Evolutionary conservation across 192 early-diverging fungal species (phyloP), one percentile per base, ranked within the genome.

Genomic region (Mortierella antarctica): DNA sequence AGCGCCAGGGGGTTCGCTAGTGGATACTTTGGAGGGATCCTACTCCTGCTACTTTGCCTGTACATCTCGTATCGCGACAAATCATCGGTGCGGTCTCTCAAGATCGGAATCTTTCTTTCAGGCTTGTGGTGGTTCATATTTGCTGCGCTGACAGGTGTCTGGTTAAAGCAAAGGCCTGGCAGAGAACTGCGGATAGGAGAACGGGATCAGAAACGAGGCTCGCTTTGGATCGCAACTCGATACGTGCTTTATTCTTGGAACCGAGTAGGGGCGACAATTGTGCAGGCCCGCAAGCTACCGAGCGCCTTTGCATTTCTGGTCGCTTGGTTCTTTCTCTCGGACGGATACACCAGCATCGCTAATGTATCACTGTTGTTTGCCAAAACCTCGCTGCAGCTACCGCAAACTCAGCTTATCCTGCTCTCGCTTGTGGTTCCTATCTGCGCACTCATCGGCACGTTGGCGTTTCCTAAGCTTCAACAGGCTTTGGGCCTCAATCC

Each of bases 261-360:
- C 44, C 66, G 66, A 53, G 70, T 87, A 7, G 73, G 84, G 55
- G 64, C 52, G 12, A 88, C 86, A 1, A 82, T 87, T 52, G 56
- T 63, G 10, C 71, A 83, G 40, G 88, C 85, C 7, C 70, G 82
- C 46, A 56, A 90, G 60, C 75, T 92, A 1, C 66, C 81, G 21
- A 82, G 84, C 45, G 80, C 88, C 13, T 91, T 90, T 68, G 58
- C 74, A 18, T 92, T 91, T 65, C 79, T 93, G 23, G 39, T 90
- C 7, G 84, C 88, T 6, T 93, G 90, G 90, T 90, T 91, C 65
- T 84, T 92, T 57, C 84, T 88, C 62, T 89, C 91, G 20, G 92
- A 93, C 58, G 87, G 85, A 7, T 88, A 87, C 65, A 89, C 73
- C 13, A 88, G 88, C 60, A 83, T 89, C 23, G 52, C 82, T 7